phyloP scores from a whole-genome alignment of 805 yeast genomes.

The Suhomyces xylopsoci region DNA sequence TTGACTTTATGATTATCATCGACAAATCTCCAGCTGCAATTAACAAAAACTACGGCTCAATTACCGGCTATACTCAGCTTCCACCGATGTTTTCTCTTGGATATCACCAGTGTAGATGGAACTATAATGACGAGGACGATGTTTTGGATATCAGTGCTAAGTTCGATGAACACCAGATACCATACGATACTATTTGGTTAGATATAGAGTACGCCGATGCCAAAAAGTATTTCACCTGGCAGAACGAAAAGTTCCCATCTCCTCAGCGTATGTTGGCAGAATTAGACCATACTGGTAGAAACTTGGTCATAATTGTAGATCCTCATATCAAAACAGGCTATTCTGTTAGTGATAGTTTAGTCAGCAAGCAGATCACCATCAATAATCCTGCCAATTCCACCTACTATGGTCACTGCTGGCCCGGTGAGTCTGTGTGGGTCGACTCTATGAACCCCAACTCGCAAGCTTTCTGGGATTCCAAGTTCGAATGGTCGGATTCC shows the following conservation, averaged over 20 bases:
- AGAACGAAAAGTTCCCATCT: conserved; percentile 65
- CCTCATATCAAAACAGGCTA: conserved; percentile 84
- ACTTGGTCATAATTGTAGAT: conserved; percentile 81
- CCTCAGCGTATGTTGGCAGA: conserved; percentile 65
- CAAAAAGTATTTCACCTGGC: conserved; percentile 92
- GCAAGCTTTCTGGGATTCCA: conserved; percentile 55
- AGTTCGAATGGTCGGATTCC: conserved; percentile 46
- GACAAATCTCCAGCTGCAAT: conserved; percentile 58
- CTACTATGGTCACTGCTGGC: conserved; percentile 94
- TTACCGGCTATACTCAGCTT: conserved; percentile 71
- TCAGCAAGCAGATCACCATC: conserved; percentile 44
- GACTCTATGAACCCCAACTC: conserved; percentile 74
- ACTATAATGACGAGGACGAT: conserved; percentile 85
- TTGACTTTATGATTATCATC: conserved; percentile 70
- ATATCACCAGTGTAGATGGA: conserved; percentile 97
- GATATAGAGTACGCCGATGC: conserved; percentile 89
- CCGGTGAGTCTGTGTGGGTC: conserved; percentile 93
- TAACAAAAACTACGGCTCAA: conserved; percentile 54
- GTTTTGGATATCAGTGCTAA: conserved; percentile 66
- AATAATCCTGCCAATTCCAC: conserved; percentile 44
- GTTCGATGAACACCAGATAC: conserved; percentile 73
- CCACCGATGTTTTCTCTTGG: conserved; percentile 83
- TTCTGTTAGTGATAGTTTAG: conserved; percentile 54
- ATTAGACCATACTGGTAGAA: conserved; percentile 71
- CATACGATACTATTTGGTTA: conserved; percentile 91